These are phyloP conservation scores for Citrus glauca DNA, from an alignment of 345 rosid genomes.

Conservation along the genomic window DNA sequence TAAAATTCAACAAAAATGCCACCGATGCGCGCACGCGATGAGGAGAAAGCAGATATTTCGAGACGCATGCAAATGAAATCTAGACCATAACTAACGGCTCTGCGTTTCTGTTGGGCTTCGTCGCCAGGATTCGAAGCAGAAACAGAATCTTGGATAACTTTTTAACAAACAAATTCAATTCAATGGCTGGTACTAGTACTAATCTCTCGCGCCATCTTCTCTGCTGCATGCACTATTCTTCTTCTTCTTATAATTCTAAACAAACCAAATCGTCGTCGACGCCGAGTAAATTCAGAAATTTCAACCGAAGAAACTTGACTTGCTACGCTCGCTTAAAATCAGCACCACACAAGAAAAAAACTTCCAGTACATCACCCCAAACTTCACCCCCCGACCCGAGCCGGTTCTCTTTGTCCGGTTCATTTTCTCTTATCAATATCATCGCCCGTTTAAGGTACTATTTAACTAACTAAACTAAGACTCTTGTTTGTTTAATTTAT, in stretches of 20 bases:
- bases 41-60: neutral
- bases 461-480: neutral
- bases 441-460: conserved; percentile 27
- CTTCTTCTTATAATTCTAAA: neutral
- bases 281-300: neutral
- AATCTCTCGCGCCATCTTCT: conserved; percentile 25
- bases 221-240: conserved; percentile 14
- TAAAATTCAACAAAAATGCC: neutral
- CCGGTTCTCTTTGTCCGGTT: conserved; percentile 9
- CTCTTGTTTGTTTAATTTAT: neutral
- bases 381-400: conserved; percentile 28
- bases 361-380: conserved; percentile 15
- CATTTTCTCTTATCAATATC: conserved; percentile 22
- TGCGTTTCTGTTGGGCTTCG: neutral
- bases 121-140: neutral
- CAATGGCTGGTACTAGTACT: conserved; percentile 36
- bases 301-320: conserved; percentile 13
- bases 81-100: neutral
- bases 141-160: neutral
- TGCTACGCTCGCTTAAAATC: conserved; percentile 30
- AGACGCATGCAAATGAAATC: neutral
- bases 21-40: neutral
- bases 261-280: conserved; percentile 9
- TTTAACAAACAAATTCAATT: neutral
- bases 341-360: conserved; percentile 23